Percentiles rank a stretch among this genome's conserved stretches.
These are phyloP conservation scores for Hypoxylon sp. DNA, from an alignment of 2,329 filamentous ascomycete species.

Conservation along the genomic window DNA sequence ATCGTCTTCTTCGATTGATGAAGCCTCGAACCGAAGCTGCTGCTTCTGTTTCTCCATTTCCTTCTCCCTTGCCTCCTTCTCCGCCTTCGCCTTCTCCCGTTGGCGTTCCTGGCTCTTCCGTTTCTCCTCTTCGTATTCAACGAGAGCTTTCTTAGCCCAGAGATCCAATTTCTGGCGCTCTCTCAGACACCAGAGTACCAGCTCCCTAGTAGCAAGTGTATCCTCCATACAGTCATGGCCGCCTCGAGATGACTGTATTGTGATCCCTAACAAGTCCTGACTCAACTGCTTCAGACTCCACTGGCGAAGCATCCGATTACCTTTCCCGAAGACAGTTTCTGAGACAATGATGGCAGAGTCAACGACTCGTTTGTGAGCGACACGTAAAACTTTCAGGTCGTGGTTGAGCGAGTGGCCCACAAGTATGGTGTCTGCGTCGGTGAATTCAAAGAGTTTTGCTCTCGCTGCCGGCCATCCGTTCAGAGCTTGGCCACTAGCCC, in stretches of 20 bases:
- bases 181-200: conserved; percentile 63
- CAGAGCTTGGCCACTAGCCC: conserved; percentile 53
- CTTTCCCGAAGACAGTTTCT: conserved; percentile 53
- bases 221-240: conserved; percentile 67
- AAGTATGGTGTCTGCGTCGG: conserved; percentile 62
- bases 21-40: neutral
- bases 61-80: conserved; percentile 6
- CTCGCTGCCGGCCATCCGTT: conserved; percentile 62
- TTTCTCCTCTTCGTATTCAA: conserved; percentile 27
- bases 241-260: conserved; percentile 55
- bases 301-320: conserved; percentile 27
- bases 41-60: conserved; percentile 10
- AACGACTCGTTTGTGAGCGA: conserved; percentile 60
- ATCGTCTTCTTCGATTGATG: neutral
- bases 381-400: conserved; percentile 62
- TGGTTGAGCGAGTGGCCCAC: conserved; percentile 64
- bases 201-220: conserved; percentile 64
- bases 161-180: conserved; percentile 56
- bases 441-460: conserved; percentile 58
- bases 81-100: conserved; percentile 11
- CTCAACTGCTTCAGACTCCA: conserved; percentile 59
- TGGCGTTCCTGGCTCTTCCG: conserved; percentile 21
- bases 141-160: conserved; percentile 52
- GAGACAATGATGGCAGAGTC: conserved; percentile 62
- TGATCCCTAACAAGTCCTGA: conserved; percentile 54